Evolutionary conservation across 2,329 filamentous ascomycete genomes (phyloP).

Genomic region (Paecilomyces sp.): DNA sequence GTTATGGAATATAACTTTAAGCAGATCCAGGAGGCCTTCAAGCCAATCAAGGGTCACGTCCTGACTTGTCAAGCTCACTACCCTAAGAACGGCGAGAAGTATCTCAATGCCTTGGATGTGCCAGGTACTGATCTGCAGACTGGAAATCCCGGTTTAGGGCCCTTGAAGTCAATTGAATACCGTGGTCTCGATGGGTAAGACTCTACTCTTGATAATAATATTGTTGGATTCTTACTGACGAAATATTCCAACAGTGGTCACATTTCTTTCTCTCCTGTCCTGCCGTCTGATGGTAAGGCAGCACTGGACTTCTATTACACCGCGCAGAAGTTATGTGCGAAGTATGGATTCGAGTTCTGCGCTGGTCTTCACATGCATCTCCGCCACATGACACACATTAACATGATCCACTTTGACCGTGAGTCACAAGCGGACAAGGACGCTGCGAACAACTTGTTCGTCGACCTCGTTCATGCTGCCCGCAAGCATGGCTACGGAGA

Average conservation of each 20-base stretch:
- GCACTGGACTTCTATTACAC: conserved; percentile 2
- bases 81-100: not conserved
- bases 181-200: not conserved
- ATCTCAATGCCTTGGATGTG: not conserved
- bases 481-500: conserved; percentile 8
- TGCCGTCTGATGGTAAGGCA: conserved; percentile 3
- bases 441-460: conserved; percentile 3
- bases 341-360: conserved; percentile 2
- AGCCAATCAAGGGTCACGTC: not conserved
- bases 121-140: not conserved
- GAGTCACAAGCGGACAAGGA: not conserved
- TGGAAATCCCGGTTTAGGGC: not conserved
- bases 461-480: not conserved
- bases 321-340: not conserved
- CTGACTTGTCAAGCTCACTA: not conserved
- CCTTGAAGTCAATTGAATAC: not conserved
- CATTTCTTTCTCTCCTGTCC: conserved; percentile 7
- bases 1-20: not conserved
- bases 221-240: not conserved
- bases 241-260: conserved; percentile 3
- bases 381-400: conserved; percentile 2
- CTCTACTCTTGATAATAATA: too few species aligned
- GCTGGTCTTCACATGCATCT: not conserved
- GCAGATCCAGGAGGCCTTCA: not conserved
- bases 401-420: conserved; percentile 4